Conservation (phyloP, 345 rosid species). For the Corchorus capsularis region DNA sequence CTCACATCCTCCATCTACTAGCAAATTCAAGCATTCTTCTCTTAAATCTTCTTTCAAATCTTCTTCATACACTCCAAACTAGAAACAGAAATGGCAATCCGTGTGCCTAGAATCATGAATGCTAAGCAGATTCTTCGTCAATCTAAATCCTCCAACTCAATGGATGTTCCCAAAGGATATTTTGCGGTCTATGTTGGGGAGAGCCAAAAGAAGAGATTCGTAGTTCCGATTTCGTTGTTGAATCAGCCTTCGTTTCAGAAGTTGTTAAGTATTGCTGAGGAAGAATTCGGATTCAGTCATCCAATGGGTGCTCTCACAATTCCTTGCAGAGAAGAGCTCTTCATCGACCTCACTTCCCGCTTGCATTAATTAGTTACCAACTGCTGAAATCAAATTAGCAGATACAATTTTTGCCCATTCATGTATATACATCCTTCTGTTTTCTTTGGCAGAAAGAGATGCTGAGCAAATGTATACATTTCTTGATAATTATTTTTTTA, state of each 20-base stretch:
- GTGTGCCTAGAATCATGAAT: conserved; percentile 7
- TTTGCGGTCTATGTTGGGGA: conserved; percentile 34
- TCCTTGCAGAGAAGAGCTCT: conserved; percentile 45
- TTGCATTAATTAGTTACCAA: not conserved
- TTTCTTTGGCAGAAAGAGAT: conserved; percentile 6
- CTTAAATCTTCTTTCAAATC: not conserved
- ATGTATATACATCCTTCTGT: conserved; percentile 3
- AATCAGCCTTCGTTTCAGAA: conserved; percentile 30
- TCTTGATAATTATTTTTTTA: not conserved
- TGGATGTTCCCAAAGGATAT: conserved; percentile 27
- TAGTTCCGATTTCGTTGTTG: conserved; percentile 32
- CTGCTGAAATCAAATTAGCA: not conserved
- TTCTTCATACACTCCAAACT: not conserved
- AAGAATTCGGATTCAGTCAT: conserved; percentile 42
- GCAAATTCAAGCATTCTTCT: not conserved
- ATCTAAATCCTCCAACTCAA: not conserved
- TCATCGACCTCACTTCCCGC: conserved; percentile 35
- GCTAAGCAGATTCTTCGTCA: conserved; percentile 24
- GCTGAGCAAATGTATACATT: conserved; percentile 3
- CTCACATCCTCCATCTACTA: conserved; percentile 1
- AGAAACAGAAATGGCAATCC: conserved; percentile 9
- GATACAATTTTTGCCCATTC: conserved; percentile 12
- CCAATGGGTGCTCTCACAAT: conserved; percentile 44
- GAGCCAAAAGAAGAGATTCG: conserved; percentile 24
- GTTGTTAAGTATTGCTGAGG: conserved; percentile 36